Conservation (phyloP, 768 basidiomycete genomes). For the Macrolepiota dolichaula region DNA sequence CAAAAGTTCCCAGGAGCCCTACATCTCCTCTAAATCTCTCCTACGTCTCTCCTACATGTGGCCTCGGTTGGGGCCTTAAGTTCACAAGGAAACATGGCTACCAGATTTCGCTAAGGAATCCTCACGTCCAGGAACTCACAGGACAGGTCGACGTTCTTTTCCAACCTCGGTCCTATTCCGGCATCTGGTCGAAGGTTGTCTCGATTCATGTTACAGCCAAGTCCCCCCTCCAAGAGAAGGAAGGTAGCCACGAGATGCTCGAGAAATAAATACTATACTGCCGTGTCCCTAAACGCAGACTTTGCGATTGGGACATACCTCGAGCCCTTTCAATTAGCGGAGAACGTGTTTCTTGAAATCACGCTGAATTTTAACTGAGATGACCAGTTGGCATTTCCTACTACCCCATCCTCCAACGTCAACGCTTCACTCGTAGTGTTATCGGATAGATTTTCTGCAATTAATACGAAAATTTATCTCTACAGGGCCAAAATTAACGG, state of each 20-base stretch:
- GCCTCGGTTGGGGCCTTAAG: not conserved
- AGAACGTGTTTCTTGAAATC: not conserved
- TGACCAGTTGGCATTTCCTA: not conserved
- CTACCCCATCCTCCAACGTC: not conserved
- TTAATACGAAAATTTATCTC: constrained; percentile 12
- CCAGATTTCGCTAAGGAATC: not conserved
- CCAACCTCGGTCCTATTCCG: not conserved
- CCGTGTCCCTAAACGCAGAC: not conserved
- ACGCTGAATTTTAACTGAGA: not conserved
- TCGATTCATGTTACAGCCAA: not conserved
- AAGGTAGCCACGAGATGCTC: not conserved
- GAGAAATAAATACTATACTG: not conserved
- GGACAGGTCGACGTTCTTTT: not conserved
- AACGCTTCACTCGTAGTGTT: not conserved
- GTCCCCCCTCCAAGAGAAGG: not conserved
- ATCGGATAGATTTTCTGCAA: not conserved
- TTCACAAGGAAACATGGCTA: not conserved
- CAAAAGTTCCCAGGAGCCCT: not conserved
- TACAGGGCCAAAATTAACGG: not conserved
- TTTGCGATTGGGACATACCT: not conserved
- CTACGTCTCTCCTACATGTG: not conserved
- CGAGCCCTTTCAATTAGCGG: not conserved
- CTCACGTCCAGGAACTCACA: constrained; percentile 1
- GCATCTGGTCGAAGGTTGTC: not conserved
- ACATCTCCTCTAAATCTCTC: not conserved